Evolutionary conservation across 148 eudicot species (phyloP).

Genomic region (Fagopyrum homotropicum): DNA sequence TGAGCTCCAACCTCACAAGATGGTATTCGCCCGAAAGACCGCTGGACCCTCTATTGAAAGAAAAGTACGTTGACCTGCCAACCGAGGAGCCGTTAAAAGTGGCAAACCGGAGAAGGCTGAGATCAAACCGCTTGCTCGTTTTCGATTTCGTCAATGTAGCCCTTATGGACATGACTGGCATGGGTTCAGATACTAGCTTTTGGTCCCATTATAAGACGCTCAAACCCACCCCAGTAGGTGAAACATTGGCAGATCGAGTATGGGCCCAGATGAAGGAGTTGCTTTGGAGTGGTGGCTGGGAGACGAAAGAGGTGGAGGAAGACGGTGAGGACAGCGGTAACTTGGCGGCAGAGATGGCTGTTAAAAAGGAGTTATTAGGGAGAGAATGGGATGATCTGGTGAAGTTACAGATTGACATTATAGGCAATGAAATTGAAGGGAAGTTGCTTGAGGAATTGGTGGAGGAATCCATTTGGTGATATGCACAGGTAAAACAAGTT

Average conservation of each 20-base stretch:
- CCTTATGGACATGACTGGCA: constrained; percentile 37
- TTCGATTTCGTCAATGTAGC: constrained; percentile 80
- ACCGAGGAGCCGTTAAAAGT: constrained; percentile 40
- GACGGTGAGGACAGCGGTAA: constrained; percentile 43
- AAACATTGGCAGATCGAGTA: constrained; percentile 36
- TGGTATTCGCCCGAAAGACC: constrained; percentile 88
- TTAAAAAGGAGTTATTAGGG: constrained; percentile 70
- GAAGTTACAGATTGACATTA: constrained; percentile 40
- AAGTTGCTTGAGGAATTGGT: constrained; percentile 73
- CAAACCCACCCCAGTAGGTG: background rate
- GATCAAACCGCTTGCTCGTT: constrained; percentile 60
- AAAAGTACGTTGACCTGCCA: constrained; percentile 38
- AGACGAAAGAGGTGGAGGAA: constrained; percentile 25
- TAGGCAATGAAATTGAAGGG: constrained; percentile 64
- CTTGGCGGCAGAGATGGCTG: constrained; percentile 66
- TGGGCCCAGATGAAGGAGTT: constrained; percentile 59
- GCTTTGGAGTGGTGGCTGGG: constrained; percentile 26
- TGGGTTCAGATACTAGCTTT: constrained; percentile 21
- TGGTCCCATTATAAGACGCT: background rate
- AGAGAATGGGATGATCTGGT: constrained; percentile 55
- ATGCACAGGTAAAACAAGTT: constrained; percentile 38
- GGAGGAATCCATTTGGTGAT: constrained; percentile 49
- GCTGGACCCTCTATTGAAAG: constrained; percentile 65
- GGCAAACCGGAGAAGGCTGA: constrained; percentile 53
- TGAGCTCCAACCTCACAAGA: constrained; percentile 31